These are phyloP conservation scores for Malassezia sp. DNA, from an alignment of 1,284 basidiomycete species.

Conservation along the genomic window DNA sequence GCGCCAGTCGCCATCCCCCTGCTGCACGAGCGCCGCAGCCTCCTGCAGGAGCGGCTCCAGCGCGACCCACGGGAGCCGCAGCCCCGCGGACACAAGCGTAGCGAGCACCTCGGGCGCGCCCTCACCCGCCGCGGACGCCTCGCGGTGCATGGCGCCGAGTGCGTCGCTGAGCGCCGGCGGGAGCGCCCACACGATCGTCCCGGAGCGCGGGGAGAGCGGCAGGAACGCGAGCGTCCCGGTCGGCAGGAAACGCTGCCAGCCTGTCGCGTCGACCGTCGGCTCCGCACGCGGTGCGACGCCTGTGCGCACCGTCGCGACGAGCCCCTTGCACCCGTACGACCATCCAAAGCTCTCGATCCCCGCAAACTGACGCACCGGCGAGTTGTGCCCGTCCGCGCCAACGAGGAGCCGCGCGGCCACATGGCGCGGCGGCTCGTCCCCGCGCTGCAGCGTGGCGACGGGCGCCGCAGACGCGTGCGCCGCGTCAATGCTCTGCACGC, in stretches of 20 bases:
- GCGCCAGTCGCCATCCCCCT: constrained; percentile 14
- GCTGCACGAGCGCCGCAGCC: constrained; percentile 7
- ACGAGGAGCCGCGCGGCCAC: constrained; percentile 52
- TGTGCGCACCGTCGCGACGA: constrained; percentile 68
- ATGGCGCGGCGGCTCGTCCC: not conserved
- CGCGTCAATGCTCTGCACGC: constrained; percentile 56
- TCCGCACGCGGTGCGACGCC: constrained; percentile 17
- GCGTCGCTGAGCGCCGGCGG: constrained; percentile 64
- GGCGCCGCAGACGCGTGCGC: constrained; percentile 38
- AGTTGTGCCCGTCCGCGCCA: constrained; percentile 89
- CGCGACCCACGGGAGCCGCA: constrained; percentile 68
- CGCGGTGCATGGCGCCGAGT: constrained; percentile 57
- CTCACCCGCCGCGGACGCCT: constrained; percentile 9
- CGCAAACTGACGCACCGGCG: constrained; percentile 78
- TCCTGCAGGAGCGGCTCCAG: constrained; percentile 60
- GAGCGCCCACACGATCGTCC: constrained; percentile 92
- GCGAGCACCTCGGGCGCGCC: constrained; percentile 52
- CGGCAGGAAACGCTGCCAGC: constrained; percentile 88
- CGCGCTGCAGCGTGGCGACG: constrained; percentile 13
- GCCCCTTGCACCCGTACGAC: constrained; percentile 76
- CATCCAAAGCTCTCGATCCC: constrained; percentile 80
- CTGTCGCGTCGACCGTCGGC: constrained; percentile 50
- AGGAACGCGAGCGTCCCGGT: constrained; percentile 79
- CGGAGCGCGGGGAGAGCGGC: constrained; percentile 57
- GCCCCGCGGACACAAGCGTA: constrained; percentile 78